Percentiles rank a stretch among this genome's conserved stretches.
These are phyloP conservation scores for Syzygium oleosum DNA, from an alignment of 345 rosid species.

Conservation along the genomic window DNA sequence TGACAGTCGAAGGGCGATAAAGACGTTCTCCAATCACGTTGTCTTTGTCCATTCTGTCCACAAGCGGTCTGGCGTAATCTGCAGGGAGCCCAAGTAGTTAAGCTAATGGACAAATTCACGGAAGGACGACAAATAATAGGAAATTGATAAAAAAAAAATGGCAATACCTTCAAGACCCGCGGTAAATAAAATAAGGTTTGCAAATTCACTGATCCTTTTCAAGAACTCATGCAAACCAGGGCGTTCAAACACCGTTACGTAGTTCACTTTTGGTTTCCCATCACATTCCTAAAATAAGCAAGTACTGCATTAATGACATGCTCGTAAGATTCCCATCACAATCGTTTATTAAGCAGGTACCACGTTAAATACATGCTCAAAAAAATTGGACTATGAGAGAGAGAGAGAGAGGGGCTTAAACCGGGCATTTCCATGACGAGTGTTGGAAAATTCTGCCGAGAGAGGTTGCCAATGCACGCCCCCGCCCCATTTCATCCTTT, in stretches of 20 bases:
- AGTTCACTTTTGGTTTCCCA: slow-evolving; percentile 31
- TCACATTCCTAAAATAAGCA: slow-evolving; percentile 29
- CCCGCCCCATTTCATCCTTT: background rate
- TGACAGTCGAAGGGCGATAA: slow-evolving; percentile 54
- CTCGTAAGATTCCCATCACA: background rate
- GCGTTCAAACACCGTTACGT: slow-evolving; percentile 51
- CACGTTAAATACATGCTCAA: background rate
- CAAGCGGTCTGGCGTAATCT: slow-evolving; percentile 58
- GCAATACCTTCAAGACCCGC: slow-evolving; percentile 53
- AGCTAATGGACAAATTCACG: background rate
- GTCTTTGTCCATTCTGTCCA: slow-evolving; percentile 43
- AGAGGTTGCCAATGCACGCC: background rate
- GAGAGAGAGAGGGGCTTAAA: background rate
- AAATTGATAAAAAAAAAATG: background rate
- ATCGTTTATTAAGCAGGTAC: background rate
- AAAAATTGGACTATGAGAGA: background rate
- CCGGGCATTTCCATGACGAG: fast-evolving
- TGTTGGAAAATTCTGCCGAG: fast-evolving
- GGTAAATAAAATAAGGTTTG: slow-evolving; percentile 47
- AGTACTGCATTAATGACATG: background rate
- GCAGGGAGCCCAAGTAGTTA: background rate
- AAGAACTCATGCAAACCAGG: slow-evolving; percentile 52
- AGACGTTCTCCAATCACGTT: slow-evolving; percentile 35
- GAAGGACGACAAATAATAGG: background rate
- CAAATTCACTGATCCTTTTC: slow-evolving; percentile 33